Conservation (phyloP, 169 alveolate species). For the Plasmodium ovale region DNA sequence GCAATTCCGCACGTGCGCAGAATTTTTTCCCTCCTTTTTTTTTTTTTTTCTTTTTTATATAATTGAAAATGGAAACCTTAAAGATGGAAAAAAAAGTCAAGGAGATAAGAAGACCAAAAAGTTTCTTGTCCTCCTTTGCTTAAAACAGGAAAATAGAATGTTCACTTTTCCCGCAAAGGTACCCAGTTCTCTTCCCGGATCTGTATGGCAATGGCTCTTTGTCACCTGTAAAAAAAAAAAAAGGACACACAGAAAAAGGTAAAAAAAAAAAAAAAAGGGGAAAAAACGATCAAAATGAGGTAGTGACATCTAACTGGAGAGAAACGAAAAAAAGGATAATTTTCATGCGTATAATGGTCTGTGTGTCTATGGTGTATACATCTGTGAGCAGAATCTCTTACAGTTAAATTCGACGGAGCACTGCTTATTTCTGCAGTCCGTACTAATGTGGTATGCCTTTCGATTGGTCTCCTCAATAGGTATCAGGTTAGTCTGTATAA, state of each 20-base stretch:
- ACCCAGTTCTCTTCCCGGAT: constrained; percentile 71
- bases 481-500: constrained; percentile 16
- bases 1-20: too few species aligned
- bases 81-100: neutral
- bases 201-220: constrained; percentile 46
- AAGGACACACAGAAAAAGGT: neutral
- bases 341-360: too few species aligned
- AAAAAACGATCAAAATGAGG: too few species aligned
- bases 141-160: constrained; percentile 24
- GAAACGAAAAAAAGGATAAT: too few species aligned
- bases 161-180: constrained; percentile 15
- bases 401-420: constrained; percentile 36
- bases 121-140: neutral
- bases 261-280: too few species aligned
- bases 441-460: constrained; percentile 27
- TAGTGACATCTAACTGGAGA: too few species aligned
- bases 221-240: constrained; percentile 5
- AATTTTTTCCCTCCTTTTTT: too few species aligned
- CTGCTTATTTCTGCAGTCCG: constrained; percentile 25
- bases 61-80: too few species aligned
- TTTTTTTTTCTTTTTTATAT: too few species aligned
- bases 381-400: neutral
- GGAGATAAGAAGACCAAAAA: neutral
- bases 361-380: neutral
- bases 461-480: constrained; percentile 23